phyloP scores from a whole-genome alignment of 2,329 filamentous ascomycete genomes.

The Ceratocystis lukuohia region DNA sequence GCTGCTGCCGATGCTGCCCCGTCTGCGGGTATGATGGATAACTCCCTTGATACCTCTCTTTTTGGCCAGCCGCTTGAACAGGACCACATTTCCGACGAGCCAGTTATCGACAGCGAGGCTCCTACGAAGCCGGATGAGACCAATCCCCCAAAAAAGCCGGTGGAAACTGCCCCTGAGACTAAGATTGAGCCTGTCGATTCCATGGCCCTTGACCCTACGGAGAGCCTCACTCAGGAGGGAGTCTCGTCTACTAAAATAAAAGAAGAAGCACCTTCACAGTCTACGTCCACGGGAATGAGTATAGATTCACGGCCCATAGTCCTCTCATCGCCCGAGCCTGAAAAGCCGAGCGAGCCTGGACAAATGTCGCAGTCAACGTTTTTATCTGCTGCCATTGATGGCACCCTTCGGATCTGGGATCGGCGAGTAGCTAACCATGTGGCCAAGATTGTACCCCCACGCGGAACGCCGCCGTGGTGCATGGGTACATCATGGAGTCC shows the following conservation, averaged over 20 bases:
- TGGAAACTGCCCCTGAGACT: background rate
- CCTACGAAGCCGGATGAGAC: background rate
- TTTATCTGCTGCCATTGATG: constrained; percentile 76
- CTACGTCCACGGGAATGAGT: background rate
- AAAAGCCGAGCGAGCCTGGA: constrained; percentile 37
- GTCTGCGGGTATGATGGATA: constrained; percentile 2
- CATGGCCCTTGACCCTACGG: constrained; percentile 5
- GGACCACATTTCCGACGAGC: constrained; percentile 17
- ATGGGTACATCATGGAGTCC: constrained; percentile 96
- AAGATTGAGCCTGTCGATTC: background rate
- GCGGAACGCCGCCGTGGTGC: constrained; percentile 83
- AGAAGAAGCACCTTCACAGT: constrained; percentile 5
- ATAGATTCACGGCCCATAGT: constrained; percentile 10
- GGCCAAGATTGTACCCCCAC: constrained; percentile 61
- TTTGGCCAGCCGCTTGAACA: constrained; percentile 20
- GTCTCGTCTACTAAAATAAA: constrained; percentile 17
- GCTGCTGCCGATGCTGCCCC: background rate
- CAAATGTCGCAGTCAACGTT: constrained; percentile 67
- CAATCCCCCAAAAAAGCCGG: background rate
- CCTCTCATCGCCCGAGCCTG: constrained; percentile 22
- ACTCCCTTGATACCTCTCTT: constrained; percentile 27
- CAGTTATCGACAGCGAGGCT: constrained; percentile 24
- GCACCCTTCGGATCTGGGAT: constrained; percentile 88
- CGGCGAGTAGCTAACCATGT: constrained; percentile 61
- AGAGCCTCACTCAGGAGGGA: background rate